Evolutionary conservation across 371 early-diverging fungal genomes (phyloP).

Genomic region (Lichtheimia hyalospora): DNA sequence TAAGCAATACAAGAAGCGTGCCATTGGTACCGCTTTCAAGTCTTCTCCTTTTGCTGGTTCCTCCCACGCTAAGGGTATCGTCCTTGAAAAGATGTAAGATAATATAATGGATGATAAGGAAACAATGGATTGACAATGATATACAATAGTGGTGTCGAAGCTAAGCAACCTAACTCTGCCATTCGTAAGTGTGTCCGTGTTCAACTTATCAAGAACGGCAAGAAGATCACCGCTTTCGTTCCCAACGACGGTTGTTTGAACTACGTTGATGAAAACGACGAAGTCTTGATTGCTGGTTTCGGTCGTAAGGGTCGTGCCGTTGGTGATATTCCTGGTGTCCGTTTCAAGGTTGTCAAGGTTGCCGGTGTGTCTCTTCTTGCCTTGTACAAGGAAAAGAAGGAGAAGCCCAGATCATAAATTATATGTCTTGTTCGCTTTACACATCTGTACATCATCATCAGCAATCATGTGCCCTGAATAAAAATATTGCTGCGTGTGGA

Average conservation of each 20-base stretch:
- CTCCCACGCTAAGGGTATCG: slow-evolving; percentile 99
- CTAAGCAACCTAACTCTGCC: slow-evolving; percentile 99
- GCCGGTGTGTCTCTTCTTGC: slow-evolving; percentile 99
- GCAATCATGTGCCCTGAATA: too few relatives aligned
- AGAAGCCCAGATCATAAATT: slow-evolving; percentile 95
- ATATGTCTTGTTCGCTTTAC: too few relatives aligned
- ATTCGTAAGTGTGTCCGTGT: slow-evolving; percentile 99
- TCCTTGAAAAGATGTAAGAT: slow-evolving; percentile 98
- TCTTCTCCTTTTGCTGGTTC: slow-evolving; percentile 98
- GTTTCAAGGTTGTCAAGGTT: slow-evolving; percentile 99
- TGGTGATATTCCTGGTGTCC: slow-evolving; percentile 99
- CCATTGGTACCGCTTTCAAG: slow-evolving; percentile 97
- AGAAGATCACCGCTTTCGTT: slow-evolving; percentile 99
- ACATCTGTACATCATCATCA: too few relatives aligned
- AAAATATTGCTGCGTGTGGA: too few relatives aligned
- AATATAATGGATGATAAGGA: neutral
- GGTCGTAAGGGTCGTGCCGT: slow-evolving; percentile 87
- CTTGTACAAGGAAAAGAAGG: slow-evolving; percentile 99
- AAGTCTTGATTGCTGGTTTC: slow-evolving; percentile 96
- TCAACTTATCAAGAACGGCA: slow-evolving; percentile 99
- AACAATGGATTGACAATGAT: neutral
- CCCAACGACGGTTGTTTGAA: slow-evolving; percentile 99
- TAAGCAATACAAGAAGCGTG: slow-evolving; percentile 98
- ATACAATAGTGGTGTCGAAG: slow-evolving; percentile 95
- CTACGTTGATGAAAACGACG: slow-evolving; percentile 98